phyloP scores from a whole-genome alignment of 2,329 filamentous ascomycete genomes.

The Penicillium sp. region DNA sequence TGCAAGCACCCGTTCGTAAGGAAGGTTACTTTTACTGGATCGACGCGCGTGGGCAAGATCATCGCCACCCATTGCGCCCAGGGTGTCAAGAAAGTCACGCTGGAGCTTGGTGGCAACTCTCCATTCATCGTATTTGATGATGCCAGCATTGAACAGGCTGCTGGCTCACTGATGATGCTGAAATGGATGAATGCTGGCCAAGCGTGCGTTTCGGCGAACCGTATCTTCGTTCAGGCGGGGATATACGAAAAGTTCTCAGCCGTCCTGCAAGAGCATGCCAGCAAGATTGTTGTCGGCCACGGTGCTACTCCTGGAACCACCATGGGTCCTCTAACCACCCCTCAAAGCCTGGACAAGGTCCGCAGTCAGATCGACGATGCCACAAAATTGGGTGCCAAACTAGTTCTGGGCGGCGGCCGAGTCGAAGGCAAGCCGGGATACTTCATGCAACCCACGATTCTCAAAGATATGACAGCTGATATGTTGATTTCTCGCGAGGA shows the following conservation, averaged over 20 bases:
- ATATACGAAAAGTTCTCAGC: conserved; percentile 52
- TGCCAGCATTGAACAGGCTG: conserved; percentile 34
- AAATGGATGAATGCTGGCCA: conserved; percentile 36
- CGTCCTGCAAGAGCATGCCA: conserved; percentile 51
- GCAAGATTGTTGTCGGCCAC: conserved; percentile 56
- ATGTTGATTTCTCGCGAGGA: conserved; percentile 60
- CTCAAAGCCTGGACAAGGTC: conserved; percentile 54
- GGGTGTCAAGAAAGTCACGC: conserved; percentile 39
- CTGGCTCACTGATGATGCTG: conserved; percentile 25
- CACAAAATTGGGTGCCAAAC: conserved; percentile 56
- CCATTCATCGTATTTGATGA: conserved; percentile 42
- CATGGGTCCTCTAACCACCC: conserved; percentile 59
- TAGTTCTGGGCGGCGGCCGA: conserved; percentile 57
- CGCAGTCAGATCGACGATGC: conserved; percentile 61
- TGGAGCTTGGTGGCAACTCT: conserved; percentile 45
- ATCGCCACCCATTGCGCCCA: conserved; percentile 30
- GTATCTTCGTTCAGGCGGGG: conserved; percentile 42
- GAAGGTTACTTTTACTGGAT: conserved; percentile 34
- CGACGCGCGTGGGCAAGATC: conserved; percentile 31
- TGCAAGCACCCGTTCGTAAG: conserved; percentile 28
- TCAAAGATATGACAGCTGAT: conserved; percentile 55
- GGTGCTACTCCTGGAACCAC: conserved; percentile 53
- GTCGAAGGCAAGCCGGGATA: conserved; percentile 55
- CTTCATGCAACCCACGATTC: conserved; percentile 67
- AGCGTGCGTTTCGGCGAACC: conserved; percentile 45